These are phyloP conservation scores for Fagopyrum esculentum DNA, from an alignment of 148 eudicot genomes.

Conservation along the genomic window DNA sequence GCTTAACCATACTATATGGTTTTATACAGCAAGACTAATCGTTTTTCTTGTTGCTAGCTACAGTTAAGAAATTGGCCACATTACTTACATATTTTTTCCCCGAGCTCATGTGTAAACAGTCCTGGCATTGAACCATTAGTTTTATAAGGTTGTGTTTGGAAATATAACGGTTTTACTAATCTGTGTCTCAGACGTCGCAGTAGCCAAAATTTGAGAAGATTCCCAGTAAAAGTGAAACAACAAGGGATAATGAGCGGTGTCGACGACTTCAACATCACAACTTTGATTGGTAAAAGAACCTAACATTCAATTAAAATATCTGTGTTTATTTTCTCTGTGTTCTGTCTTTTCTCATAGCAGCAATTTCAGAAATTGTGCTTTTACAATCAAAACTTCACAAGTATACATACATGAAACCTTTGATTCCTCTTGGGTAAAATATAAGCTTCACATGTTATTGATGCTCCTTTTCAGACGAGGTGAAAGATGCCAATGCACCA, in stretches of 20 bases:
- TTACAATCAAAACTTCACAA: too few species aligned
- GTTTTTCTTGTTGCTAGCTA: background rate
- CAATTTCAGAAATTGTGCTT: too few species aligned
- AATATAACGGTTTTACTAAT: too few species aligned
- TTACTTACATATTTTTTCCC: too few species aligned
- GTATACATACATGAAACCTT: too few species aligned
- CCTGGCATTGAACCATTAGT: background rate
- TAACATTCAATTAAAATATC: background rate
- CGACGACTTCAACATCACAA: background rate
- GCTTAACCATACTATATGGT: background rate
- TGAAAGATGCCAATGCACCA: too few species aligned
- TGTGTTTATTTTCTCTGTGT: background rate
- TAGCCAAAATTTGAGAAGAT: background rate
- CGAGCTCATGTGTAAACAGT: too few species aligned
- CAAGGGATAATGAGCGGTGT: background rate
- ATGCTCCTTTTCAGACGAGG: too few species aligned
- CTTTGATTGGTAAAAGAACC: background rate
- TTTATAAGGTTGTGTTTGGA: background rate
- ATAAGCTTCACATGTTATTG: too few species aligned
- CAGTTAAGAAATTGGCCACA: background rate
- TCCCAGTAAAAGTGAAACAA: background rate
- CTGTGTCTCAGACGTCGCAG: too few species aligned
- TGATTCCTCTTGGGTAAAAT: too few species aligned
- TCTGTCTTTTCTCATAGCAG: background rate
- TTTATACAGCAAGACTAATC: background rate